A percentile compares a stretch with the other conserved stretches of the same genome.
phyloP scores from a whole-genome alignment of 768 basidiomycete species.

The Tricholoma sp. region DNA sequence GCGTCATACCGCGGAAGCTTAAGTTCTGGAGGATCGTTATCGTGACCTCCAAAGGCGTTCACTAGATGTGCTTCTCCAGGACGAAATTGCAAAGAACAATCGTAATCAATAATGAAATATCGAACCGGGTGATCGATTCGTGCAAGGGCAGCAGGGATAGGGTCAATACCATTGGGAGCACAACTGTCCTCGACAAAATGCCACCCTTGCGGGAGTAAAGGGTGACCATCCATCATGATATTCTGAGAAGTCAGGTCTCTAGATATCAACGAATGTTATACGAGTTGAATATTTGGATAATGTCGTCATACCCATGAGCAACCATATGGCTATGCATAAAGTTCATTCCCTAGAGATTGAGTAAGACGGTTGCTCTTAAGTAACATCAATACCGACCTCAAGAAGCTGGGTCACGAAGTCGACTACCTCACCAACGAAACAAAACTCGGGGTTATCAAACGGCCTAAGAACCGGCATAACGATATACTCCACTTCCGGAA shows the following conservation, averaged over 20 bases:
- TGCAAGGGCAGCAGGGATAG: constrained; percentile 22
- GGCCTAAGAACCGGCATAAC: constrained; percentile 34
- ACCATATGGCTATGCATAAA: constrained; percentile 28
- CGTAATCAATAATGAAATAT: constrained; percentile 36
- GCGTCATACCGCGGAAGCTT: constrained; percentile 3
- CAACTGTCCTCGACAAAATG: constrained; percentile 27
- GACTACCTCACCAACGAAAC: constrained; percentile 21
- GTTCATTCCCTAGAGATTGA: constrained; percentile 19
- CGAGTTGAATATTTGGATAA: not conserved
- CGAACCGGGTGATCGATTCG: constrained; percentile 31
- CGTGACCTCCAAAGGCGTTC: constrained; percentile 3
- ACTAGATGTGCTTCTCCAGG: constrained; percentile 12
- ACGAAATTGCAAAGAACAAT: constrained; percentile 17
- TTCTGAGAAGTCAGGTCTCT: constrained; percentile 27
- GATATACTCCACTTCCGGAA: constrained; percentile 13
- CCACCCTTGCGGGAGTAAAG: constrained; percentile 28
- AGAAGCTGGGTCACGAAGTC: constrained; percentile 28
- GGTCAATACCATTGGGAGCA: constrained; percentile 26
- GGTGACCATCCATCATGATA: too few relatives aligned
- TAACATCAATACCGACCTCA: constrained; percentile 1
- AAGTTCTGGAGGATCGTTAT: constrained; percentile 6
- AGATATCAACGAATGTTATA: not conserved
- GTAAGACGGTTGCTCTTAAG: not conserved
- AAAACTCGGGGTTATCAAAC: constrained; percentile 30
- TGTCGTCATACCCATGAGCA: constrained; percentile 23